These are phyloP conservation scores for Kodamaea nitidulidarum DNA, from an alignment of 805 yeast species.

Conservation along the genomic window DNA sequence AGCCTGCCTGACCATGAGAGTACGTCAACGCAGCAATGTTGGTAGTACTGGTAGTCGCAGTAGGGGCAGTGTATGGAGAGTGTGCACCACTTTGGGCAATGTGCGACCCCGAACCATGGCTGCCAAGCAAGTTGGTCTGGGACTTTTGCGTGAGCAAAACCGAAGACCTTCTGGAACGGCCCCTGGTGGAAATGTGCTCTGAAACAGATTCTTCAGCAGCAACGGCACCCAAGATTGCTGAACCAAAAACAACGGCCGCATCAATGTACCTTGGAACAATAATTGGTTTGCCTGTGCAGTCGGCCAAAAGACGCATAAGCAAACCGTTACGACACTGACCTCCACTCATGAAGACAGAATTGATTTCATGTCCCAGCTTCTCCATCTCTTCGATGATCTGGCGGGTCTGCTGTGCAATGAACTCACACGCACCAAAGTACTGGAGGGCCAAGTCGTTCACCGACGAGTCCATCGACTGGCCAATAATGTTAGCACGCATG, in stretches of 20 bases:
- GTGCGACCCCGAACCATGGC: constrained; percentile 6
- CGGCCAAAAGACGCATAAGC: constrained; percentile 84
- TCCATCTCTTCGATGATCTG: constrained; percentile 89
- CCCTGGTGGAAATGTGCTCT: constrained; percentile 30
- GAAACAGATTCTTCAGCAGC: constrained; percentile 68
- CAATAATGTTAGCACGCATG: constrained; percentile 90
- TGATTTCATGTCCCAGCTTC: constrained; percentile 69
- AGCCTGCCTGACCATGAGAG: constrained; percentile 24
- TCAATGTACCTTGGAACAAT: constrained; percentile 93
- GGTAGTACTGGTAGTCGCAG: constrained; percentile 68
- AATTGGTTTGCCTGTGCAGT: constrained; percentile 87
- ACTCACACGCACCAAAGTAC: constrained; percentile 93
- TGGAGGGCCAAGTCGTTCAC: constrained; percentile 79
- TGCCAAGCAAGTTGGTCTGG: constrained; percentile 23
- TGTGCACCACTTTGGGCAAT: constrained; percentile 28
- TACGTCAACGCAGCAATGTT: constrained; percentile 51
- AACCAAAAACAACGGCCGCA: constrained; percentile 94
- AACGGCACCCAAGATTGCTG: constrained; percentile 91
- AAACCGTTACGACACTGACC: constrained; percentile 94
- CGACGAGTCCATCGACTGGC: constrained; percentile 87
- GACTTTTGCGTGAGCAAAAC: constrained; percentile 28
- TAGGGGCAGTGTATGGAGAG: constrained; percentile 76
- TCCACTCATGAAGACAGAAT: constrained; percentile 84
- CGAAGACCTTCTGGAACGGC: constrained; percentile 35
- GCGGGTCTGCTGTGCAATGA: constrained; percentile 95